Evolutionary conservation across 1,139 yeast species (phyloP), one percentile per base, ranked within the genome.

Genomic region (Kurtzmaniella natalensis): DNA sequence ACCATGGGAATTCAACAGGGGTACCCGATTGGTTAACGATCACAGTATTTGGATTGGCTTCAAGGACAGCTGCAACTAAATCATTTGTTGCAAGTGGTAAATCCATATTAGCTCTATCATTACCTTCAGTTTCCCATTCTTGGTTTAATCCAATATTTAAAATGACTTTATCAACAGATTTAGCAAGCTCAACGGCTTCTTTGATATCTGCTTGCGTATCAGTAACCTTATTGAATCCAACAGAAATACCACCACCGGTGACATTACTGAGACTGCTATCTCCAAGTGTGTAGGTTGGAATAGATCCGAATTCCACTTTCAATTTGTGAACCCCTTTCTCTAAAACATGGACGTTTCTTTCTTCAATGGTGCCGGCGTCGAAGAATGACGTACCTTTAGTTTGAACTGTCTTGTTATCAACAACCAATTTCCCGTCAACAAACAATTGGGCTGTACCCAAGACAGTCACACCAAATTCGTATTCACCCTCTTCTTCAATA

Each of bases 1-100:
- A 50, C 81, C 82, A 77, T 20, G 81, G 79, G 66, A 78, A 61
- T 23, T 71, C 61, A 19, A 78, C 81, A 1, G 85, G 83, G 8
- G 81, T 65, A 35, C 84, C 84, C 3, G 79, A 67, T 50, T 77
- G 82, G 53, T 74, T 70, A 18, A 77, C 80, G 30, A 77, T 59
- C 16, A 75, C 67, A 7, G 72, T 64, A 46, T 76, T 72, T 25
- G 69, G 65, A 45, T 76, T 76, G 30, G 61, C 81, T 31, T 58
- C 59, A 24, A 63, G 37, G 14, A 78, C 67, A 23, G 64, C 73
- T 20, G 49, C 55, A 18, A 77, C 62, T 36, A 78, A 58, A 30
- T 63, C 59, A 40, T 75, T 66, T 27, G 76, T 68, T 36, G 57
- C 51, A 9, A 72, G 72, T 28, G 84, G 83, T 20, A 75, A 46